Conservation (phyloP, 768 basidiomycete genomes). For the Psilocybe tampanensis region DNA sequence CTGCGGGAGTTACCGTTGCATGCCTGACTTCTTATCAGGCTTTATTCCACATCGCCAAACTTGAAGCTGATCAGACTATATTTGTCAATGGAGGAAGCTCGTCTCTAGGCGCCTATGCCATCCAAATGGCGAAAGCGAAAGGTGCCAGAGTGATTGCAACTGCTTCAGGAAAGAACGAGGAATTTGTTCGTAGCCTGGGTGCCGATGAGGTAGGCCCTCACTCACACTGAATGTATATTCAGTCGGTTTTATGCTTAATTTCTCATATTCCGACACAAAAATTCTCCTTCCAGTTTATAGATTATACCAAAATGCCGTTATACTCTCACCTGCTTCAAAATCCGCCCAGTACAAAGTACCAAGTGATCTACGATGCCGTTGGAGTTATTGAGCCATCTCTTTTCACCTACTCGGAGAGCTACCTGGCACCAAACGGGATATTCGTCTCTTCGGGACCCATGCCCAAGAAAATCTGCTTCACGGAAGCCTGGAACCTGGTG, state of each 20-base stretch:
- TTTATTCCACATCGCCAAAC: constrained; percentile 45
- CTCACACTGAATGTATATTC: too few relatives aligned
- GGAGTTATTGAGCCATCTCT: constrained; percentile 50
- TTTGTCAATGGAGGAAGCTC: constrained; percentile 76
- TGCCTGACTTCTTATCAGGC: constrained; percentile 61
- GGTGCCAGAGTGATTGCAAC: constrained; percentile 61
- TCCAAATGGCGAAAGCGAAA: constrained; percentile 70
- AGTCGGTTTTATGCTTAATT: too few relatives aligned
- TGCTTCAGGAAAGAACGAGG: constrained; percentile 62
- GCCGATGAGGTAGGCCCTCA: constrained; percentile 66
- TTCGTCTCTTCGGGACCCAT: constrained; percentile 58
- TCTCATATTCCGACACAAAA: too few relatives aligned
- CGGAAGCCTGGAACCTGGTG: constrained; percentile 34
- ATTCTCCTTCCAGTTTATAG: constrained; percentile 45
- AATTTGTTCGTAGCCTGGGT: constrained; percentile 58
- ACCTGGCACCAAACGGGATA: constrained; percentile 52
- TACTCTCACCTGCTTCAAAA: constrained; percentile 44
- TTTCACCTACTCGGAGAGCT: constrained; percentile 51
- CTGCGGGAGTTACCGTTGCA: constrained; percentile 62
- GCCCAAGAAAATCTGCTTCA: constrained; percentile 30
- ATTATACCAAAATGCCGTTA: constrained; percentile 59
- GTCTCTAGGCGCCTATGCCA: constrained; percentile 67
- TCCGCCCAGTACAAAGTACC: constrained; percentile 52
- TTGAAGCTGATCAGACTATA: constrained; percentile 61
- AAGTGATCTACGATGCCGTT: constrained; percentile 62